Percentiles rank a stretch among this genome's conserved stretches.
These are phyloP conservation scores for Pseudogymnoascus sp. DNA, from an alignment of 2,329 filamentous ascomycete genomes.

Conservation along the genomic window DNA sequence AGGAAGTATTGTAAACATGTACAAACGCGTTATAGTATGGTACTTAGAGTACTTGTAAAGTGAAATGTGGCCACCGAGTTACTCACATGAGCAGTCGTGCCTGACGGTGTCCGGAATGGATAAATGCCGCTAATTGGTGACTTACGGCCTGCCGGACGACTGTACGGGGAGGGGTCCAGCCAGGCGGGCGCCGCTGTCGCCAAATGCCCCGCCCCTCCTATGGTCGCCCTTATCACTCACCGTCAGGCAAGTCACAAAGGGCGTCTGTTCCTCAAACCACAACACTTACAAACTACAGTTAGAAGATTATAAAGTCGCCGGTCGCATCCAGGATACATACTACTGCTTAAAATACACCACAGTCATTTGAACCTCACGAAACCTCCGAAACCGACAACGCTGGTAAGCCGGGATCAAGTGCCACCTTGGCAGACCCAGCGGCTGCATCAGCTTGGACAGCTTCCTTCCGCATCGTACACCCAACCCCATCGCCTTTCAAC, in stretches of 20 bases:
- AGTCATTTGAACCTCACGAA: not conserved
- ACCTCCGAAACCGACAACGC: not conserved
- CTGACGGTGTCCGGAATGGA: not conserved
- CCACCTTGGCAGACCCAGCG: slow-evolving; percentile 6
- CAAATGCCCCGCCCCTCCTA: slow-evolving; percentile 2
- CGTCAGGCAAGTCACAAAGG: slow-evolving; percentile 5
- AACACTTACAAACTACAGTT: not conserved
- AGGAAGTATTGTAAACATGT: not conserved
- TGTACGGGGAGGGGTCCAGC: slow-evolving; percentile 5
- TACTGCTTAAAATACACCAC: not conserved
- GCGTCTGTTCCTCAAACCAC: not conserved
- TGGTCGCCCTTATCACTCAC: not conserved
- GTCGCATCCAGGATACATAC: not conserved
- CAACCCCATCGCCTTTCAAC: slow-evolving; percentile 1
- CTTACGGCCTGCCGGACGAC: not conserved
- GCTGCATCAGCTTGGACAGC: slow-evolving; percentile 1
- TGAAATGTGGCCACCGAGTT: slow-evolving; percentile 2
- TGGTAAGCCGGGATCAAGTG: slow-evolving; percentile 6
- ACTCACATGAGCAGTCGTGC: slow-evolving; percentile 6
- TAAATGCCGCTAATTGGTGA: slow-evolving; percentile 6
- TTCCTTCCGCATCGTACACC: not conserved
- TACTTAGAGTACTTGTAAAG: not conserved
- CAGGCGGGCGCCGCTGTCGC: slow-evolving; percentile 6
- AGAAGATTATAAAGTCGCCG: slow-evolving; percentile 5
- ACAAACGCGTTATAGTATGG: not conserved